Evolutionary conservation across 2,329 filamentous ascomycete genomes (phyloP), one percentile per base, ranked within the genome.

Genomic region (Periconia sp.): DNA sequence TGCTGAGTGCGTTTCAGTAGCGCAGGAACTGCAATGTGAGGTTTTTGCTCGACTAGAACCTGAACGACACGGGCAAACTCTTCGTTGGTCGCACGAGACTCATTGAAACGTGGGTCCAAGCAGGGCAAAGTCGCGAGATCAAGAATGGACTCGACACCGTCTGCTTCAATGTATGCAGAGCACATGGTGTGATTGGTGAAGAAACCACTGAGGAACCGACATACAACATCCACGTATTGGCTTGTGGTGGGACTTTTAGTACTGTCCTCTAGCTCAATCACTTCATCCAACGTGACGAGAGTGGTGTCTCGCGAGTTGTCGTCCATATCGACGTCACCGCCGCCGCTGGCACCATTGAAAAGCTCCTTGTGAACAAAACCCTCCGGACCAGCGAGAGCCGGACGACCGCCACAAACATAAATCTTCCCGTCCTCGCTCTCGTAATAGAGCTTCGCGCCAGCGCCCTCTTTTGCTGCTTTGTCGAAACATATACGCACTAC

Each of bases 111-210:
- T 62, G 86, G 86, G 1, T 91, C 86, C 45, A 97, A 81, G 69
- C 91, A 92, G 6, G 91, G 89, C 30, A 92, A 84, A 50, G 89
- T 90, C 41, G 88, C 88, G 51, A 97, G 85, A 67, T 97, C 91
- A 50, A 99, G 80, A 18, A 97, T 80, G 47, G 89, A 81, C 71
- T 97, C 91, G 20, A 93, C 85, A 7, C 91, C 94, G 53, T 92
- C 91, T 47, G 83, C 82, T 50, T 89, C 85, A 57, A 94, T 85
- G 66, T 97, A 93, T 20, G 83, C 82, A 17, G 81, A 77, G 72
- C 89, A 92, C 63, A 95, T 82, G 33, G 81, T 81, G 52, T 83
- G 80, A 65, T 95, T 96, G 57, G 85, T 83, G 54, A 94, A 85
- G 69, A 94, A 93, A 1, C 88, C 84, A 40, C 80, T 78, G 44